phyloP scores from a whole-genome alignment of 495 filamentous ascomycete species.

The Penicillium angulare region DNA sequence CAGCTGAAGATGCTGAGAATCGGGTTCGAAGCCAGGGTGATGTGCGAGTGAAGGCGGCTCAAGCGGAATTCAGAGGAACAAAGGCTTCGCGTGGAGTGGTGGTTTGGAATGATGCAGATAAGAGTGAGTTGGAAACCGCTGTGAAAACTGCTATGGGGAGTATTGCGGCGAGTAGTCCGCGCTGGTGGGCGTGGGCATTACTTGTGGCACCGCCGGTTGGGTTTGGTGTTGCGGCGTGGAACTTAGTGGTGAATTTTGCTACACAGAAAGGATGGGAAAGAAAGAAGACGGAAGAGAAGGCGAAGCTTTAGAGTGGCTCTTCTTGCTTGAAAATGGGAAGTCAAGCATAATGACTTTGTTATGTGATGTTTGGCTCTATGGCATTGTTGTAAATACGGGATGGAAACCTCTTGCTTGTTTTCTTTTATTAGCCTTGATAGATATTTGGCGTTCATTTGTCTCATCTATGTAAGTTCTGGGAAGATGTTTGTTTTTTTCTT shows the following conservation, averaged over 20 bases:
- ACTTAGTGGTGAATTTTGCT: constrained; percentile 62
- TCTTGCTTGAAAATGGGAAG: too few species aligned
- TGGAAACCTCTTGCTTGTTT: not conserved
- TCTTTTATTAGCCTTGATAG: too few species aligned
- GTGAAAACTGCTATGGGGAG: constrained; percentile 60
- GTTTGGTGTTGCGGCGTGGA: constrained; percentile 61
- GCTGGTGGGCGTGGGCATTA: constrained; percentile 79
- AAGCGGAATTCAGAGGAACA: constrained; percentile 63
- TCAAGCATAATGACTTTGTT: too few species aligned
- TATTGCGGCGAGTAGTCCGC: constrained; percentile 61
- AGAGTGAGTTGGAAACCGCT: constrained; percentile 62
- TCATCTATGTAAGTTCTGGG: too few species aligned
- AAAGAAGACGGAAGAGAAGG: constrained; percentile 63
- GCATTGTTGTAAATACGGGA: not conserved
- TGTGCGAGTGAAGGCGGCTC: constrained; percentile 73
- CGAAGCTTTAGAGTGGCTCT: constrained; percentile 60
- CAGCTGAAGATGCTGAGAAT: constrained; percentile 74
- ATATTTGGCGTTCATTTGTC: too few species aligned
- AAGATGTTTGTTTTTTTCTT: too few species aligned
- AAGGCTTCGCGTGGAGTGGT: constrained; percentile 64
- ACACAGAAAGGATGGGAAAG: constrained; percentile 68
- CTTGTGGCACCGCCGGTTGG: constrained; percentile 71
- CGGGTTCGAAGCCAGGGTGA: constrained; percentile 81
- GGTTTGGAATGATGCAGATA: constrained; percentile 81
- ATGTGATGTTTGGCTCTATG: not conserved